phyloP scores from a whole-genome alignment of 2,329 filamentous ascomycete species.

The Clarireedia monteithiana region DNA sequence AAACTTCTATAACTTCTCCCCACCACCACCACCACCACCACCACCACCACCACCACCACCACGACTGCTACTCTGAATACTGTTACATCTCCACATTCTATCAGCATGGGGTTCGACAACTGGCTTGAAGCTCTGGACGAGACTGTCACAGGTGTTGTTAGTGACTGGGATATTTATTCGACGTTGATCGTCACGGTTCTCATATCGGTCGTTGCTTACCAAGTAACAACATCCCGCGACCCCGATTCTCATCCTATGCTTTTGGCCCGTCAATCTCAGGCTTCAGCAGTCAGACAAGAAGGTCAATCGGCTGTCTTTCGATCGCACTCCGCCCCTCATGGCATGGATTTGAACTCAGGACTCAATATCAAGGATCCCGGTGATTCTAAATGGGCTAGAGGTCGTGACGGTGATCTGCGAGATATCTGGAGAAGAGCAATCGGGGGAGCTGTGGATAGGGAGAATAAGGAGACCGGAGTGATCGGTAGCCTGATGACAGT shows the following conservation, averaged over 20 bases:
- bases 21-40: no score
- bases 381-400: conserved; percentile 73
- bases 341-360: conserved; percentile 69
- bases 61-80: neutral
- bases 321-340: conserved; percentile 76
- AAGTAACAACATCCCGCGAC: conserved; percentile 63
- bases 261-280: conserved; percentile 73
- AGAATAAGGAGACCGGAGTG: conserved; percentile 51
- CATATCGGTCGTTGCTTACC: conserved; percentile 60
- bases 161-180: conserved; percentile 77
- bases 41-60: no score
- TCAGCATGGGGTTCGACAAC: conserved; percentile 35
- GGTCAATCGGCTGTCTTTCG: conserved; percentile 82
- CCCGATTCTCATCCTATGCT: conserved; percentile 90
- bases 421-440: conserved; percentile 80
- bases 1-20: neutral
- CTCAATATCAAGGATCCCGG: conserved; percentile 76
- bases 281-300: conserved; percentile 71
- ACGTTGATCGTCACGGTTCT: conserved; percentile 63
- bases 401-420: conserved; percentile 80
- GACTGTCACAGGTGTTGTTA: conserved; percentile 58
- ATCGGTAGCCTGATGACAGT: conserved; percentile 70
- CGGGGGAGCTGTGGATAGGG: conserved; percentile 54
- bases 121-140: conserved; percentile 63
- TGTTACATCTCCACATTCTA: neutral